A percentile compares a stretch with the other conserved stretches of the same genome.
These are phyloP conservation scores for Gracilaria domingensis DNA, from an alignment of 23 red algal species.

Conservation along the genomic window DNA sequence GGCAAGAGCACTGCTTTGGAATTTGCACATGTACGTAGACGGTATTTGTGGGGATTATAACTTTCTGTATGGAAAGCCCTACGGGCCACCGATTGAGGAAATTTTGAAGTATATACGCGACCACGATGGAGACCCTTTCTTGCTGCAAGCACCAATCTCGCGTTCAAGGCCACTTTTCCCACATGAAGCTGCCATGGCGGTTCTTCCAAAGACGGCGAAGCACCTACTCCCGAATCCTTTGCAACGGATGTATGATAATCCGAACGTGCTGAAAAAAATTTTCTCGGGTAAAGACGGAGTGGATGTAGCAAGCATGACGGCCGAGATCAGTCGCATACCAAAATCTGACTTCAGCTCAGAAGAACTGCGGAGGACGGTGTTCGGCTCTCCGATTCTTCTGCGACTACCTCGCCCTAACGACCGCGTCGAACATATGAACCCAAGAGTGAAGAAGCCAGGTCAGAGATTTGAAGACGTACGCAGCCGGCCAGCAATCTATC, in stretches of 20 bases:
- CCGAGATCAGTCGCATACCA: conserved; percentile 49
- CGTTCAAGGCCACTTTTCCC: conserved; percentile 60
- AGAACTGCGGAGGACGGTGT: conserved; percentile 19
- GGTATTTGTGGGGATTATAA: conserved; percentile 77
- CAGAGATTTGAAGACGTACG: conserved; percentile 48
- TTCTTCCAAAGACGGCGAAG: conserved; percentile 68
- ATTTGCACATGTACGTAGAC: conserved; percentile 89
- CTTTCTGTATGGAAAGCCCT: conserved; percentile 74
- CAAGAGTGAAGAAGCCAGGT: conserved; percentile 29
- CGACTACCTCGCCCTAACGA: conserved; percentile 19
- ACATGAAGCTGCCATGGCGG: conserved; percentile 68
- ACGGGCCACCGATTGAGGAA: conserved; percentile 52
- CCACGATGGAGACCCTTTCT: conserved; percentile 69
- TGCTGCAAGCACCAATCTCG: conserved; percentile 59
- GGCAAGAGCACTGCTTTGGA: conserved; percentile 77
- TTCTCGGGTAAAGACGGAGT: conserved; percentile 46
- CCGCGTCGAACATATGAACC: conserved; percentile 1
- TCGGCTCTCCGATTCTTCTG: conserved; percentile 49
- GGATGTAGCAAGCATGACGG: conserved; percentile 32
- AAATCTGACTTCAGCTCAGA: conserved; percentile 42
- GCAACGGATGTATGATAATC: conserved; percentile 37
- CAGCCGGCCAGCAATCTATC: conserved; percentile 36
- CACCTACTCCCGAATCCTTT: conserved; percentile 78
- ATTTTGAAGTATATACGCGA: conserved; percentile 68
- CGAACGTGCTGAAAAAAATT: conserved; percentile 13